Evolutionary conservation across 371 early-diverging fungal species (phyloP).

Genomic region (Entomophthora muscae): DNA sequence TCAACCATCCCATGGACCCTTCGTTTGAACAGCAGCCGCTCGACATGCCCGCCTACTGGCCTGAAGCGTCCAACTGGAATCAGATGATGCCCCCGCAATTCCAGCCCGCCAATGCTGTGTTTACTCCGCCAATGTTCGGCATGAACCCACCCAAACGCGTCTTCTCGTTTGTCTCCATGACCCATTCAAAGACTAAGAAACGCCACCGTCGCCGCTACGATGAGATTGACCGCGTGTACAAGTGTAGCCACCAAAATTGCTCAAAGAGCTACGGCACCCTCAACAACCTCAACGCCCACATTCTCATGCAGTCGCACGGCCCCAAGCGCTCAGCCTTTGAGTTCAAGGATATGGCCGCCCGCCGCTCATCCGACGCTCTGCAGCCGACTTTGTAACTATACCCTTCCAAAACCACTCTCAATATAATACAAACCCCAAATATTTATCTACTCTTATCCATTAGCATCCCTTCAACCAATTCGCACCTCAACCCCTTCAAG

Average conservation of each 20-base stretch:
- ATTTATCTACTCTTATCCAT: too few species aligned
- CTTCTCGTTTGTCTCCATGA: constrained; percentile 41
- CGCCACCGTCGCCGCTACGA: constrained; percentile 46
- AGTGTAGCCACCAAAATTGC: constrained; percentile 38
- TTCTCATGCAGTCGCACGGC: constrained; percentile 49
- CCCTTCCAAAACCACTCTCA: too few species aligned
- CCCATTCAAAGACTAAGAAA: constrained; percentile 41
- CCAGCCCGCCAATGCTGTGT: neutral
- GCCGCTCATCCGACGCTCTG: neutral
- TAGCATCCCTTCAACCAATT: too few species aligned
- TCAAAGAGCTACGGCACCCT: constrained; percentile 49
- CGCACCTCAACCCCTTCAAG: too few species aligned
- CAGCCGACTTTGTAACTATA: too few species aligned
- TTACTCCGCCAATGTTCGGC: constrained; percentile 6
- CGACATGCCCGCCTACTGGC: neutral
- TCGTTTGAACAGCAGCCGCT: too few species aligned
- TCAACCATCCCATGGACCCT: too few species aligned
- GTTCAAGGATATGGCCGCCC: constrained; percentile 30
- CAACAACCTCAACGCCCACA: constrained; percentile 53
- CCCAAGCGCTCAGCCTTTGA: constrained; percentile 25
- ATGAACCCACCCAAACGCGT: constrained; percentile 12
- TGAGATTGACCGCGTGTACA: constrained; percentile 49
- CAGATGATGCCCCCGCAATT: neutral
- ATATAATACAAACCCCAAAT: too few species aligned
- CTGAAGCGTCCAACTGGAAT: neutral